A percentile compares a stretch with the other conserved stretches of the same genome.
phyloP scores from a whole-genome alignment of 2,329 filamentous ascomycete genomes.

The Mollisiaceae sp. region DNA sequence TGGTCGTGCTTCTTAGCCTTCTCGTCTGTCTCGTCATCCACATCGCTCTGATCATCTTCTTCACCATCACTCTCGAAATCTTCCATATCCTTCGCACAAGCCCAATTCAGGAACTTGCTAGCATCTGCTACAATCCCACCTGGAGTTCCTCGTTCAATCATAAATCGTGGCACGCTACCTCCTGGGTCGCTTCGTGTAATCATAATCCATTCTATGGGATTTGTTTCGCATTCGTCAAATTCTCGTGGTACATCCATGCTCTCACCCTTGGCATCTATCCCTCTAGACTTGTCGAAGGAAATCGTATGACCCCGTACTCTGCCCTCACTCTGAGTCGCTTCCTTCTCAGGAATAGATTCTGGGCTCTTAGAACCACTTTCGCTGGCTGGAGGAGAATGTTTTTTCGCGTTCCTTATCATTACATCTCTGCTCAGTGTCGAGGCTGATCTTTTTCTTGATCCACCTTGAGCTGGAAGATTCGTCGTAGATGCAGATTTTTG shows the following conservation, averaged over 20 bases:
- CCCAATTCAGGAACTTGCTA: conserved; percentile 73
- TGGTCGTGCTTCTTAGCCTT: conserved; percentile 31
- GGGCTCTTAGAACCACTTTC: conserved; percentile 16
- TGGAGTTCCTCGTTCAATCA: conserved; percentile 74
- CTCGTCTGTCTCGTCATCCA: conserved; percentile 24
- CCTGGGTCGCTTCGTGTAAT: conserved; percentile 75
- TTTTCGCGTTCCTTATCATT: conserved; percentile 49
- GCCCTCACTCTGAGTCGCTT: conserved; percentile 31
- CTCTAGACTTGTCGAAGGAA: conserved; percentile 48
- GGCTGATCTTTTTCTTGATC: conserved; percentile 41
- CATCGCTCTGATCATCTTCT: background rate
- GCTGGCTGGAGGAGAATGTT: conserved; percentile 21
- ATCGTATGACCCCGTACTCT: conserved; percentile 48
- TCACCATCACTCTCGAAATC: conserved; percentile 38
- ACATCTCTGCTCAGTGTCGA: conserved; percentile 48
- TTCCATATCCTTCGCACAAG: conserved; percentile 49
- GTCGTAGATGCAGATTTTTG: conserved; percentile 52
- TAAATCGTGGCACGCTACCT: conserved; percentile 72
- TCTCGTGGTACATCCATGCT: conserved; percentile 42
- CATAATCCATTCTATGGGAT: conserved; percentile 78
- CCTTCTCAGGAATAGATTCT: conserved; percentile 26
- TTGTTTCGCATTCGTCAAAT: conserved; percentile 56
- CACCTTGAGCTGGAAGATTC: conserved; percentile 47
- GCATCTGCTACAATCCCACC: conserved; percentile 68
- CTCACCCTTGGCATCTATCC: conserved; percentile 45